These are phyloP conservation scores for Naematelia aurantialba DNA, from an alignment of 768 basidiomycete genomes.

Conservation along the genomic window DNA sequence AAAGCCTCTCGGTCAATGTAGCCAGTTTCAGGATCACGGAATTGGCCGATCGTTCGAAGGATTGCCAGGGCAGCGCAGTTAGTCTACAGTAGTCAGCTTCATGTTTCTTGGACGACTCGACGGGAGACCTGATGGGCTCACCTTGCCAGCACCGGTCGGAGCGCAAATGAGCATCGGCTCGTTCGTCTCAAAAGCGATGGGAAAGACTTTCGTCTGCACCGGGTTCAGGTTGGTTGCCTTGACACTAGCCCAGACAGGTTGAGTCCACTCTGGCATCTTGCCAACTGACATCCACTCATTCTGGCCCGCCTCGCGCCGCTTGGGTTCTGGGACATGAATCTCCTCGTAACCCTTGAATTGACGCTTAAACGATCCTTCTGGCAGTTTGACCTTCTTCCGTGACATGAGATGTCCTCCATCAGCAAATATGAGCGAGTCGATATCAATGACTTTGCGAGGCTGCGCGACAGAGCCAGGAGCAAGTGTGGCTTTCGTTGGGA, in stretches of 20 bases:
- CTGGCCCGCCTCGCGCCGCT: conserved; percentile 63
- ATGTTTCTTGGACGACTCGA: too few relatives aligned
- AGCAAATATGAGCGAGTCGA: conserved; percentile 91
- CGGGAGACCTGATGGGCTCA: too few relatives aligned
- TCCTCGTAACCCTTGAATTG: conserved; percentile 96
- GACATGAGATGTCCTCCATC: conserved; percentile 97
- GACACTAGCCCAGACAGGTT: conserved; percentile 69
- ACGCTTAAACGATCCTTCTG: conserved; percentile 96
- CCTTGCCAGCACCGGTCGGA: conserved; percentile 98
- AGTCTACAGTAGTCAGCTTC: conserved; percentile 60
- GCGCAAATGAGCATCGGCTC: conserved; percentile 94
- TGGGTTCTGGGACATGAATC: conserved; percentile 92
- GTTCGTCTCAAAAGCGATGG: conserved; percentile 81
- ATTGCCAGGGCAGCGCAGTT: conserved; percentile 97
- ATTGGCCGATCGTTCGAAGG: conserved; percentile 81
- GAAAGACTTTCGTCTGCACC: conserved; percentile 88
- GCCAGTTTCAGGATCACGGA: conserved; percentile 76
- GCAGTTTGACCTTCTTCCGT: conserved; percentile 96
- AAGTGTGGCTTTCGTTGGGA: conserved; percentile 78
- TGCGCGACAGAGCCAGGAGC: conserved; percentile 78
- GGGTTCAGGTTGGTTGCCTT: conserved; percentile 72
- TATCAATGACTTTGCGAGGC: conserved; percentile 77
- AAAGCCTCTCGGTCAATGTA: conserved; percentile 79
- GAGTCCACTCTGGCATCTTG: conserved; percentile 77
- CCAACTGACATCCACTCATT: conserved; percentile 63